These are phyloP conservation scores for Cupressus sempervirens DNA, from an alignment of 75 land plant genomes.

Conservation along the genomic window DNA sequence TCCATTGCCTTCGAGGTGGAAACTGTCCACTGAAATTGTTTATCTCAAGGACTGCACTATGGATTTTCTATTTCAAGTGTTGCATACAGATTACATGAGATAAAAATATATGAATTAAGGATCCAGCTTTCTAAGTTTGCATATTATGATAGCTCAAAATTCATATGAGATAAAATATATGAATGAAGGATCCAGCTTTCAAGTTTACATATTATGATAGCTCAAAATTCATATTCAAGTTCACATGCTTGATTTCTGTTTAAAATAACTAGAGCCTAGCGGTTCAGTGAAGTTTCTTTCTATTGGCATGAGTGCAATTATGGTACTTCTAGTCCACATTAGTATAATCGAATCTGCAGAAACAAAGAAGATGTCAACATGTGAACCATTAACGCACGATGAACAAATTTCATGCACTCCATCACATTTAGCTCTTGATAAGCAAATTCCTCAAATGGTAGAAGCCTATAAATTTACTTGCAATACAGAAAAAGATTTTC, in stretches of 20 bases:
- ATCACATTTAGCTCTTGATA: neutral
- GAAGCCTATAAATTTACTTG: neutral
- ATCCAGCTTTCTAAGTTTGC: too few relatives aligned
- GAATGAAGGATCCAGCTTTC: neutral
- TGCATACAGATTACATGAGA: neutral
- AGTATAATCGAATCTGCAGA: slow-evolving; percentile 7
- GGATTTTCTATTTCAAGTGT: neutral
- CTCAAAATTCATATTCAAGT: neutral
- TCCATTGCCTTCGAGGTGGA: neutral
- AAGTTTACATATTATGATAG: neutral
- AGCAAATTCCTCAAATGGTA: neutral
- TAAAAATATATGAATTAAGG: neutral
- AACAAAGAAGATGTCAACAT: slow-evolving; percentile 2
- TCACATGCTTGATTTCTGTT: neutral
- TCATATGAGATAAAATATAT: neutral
- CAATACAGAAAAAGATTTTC: neutral
- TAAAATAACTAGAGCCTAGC: neutral
- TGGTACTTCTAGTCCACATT: neutral
- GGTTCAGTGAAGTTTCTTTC: neutral
- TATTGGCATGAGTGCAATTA: neutral
- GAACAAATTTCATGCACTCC: neutral
- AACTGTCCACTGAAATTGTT: neutral
- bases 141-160: neutral
- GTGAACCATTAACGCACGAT: neutral
- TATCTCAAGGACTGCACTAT: neutral